Percentiles rank a stretch among this genome's conserved stretches.
phyloP scores from a whole-genome alignment of 2,329 filamentous ascomycete species.

The Trichophyton schoenleinii region DNA sequence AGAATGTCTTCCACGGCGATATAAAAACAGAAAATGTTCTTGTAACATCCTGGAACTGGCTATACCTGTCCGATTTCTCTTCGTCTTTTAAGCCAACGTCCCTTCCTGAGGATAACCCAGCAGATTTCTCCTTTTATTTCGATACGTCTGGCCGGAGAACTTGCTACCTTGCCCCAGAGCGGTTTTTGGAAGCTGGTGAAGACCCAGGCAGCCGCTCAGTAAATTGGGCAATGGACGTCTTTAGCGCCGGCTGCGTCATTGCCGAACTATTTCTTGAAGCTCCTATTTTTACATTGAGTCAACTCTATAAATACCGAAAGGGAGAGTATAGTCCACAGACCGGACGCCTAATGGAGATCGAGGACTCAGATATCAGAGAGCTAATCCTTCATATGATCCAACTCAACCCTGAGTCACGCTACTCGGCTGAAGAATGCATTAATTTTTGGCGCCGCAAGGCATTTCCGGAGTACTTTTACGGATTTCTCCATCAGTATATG shows the following conservation, averaged over 20 bases:
- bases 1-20: conserved; percentile 87
- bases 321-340: conserved; percentile 83
- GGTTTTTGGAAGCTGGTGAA: conserved; percentile 64
- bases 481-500: conserved; percentile 96
- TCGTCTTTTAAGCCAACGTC: conserved; percentile 89
- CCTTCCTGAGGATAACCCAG: conserved; percentile 89
- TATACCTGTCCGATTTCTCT: conserved; percentile 95
- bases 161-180: conserved; percentile 88
- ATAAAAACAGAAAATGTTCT: conserved; percentile 97
- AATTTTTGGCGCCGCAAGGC: conserved; percentile 85
- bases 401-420: conserved; percentile 78
- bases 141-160: conserved; percentile 83
- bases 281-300: conserved; percentile 93
- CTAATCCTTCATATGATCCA: conserved; percentile 95
- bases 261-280: conserved; percentile 91
- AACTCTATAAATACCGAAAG: conserved; percentile 85
- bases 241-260: conserved; percentile 92
- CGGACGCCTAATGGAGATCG: conserved; percentile 70
- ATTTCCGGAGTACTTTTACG: conserved; percentile 95
- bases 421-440: conserved; percentile 86
- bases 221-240: conserved; percentile 96
- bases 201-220: conserved; percentile 51
- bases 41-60: conserved; percentile 98
- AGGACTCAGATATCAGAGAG: conserved; percentile 73
- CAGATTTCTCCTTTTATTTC: conserved; percentile 96